phyloP scores from a whole-genome alignment of 306 rosid species.

The Acacia confusa region DNA sequence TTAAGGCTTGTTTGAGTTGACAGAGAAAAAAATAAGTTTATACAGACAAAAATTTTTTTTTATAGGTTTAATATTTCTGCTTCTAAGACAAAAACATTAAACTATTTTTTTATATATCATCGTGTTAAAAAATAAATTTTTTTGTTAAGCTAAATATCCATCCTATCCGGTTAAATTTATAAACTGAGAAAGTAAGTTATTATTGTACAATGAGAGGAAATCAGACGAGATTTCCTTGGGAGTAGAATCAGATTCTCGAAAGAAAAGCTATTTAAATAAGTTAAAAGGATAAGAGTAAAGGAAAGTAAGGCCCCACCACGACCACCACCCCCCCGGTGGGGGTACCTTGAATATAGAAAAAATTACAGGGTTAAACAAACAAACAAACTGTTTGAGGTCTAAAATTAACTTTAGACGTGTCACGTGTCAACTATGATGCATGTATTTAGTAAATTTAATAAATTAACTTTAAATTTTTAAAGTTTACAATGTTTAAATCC shows the following conservation, averaged over 20 bases:
- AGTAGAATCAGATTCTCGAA: slow-evolving; percentile 51
- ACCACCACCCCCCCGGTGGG: too few relatives aligned
- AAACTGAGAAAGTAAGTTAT: background rate
- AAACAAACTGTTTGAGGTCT: background rate
- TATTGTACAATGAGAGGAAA: background rate
- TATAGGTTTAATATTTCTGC: too few relatives aligned
- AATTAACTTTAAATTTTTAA: background rate
- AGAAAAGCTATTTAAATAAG: slow-evolving; percentile 17
- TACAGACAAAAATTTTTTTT: too few relatives aligned
- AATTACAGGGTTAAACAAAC: background rate
- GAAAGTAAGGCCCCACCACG: slow-evolving; percentile 35
- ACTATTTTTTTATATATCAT: too few relatives aligned
- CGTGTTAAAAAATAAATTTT: too few relatives aligned
- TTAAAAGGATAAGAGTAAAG: background rate
- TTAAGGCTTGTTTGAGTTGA: too few relatives aligned
- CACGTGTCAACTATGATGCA: background rate
- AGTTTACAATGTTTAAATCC: too few relatives aligned
- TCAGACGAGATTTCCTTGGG: slow-evolving; percentile 30
- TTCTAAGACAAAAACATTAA: too few relatives aligned
- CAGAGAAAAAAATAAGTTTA: too few relatives aligned
- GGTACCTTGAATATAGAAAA: too few relatives aligned
- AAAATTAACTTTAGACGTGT: background rate
- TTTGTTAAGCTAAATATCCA: too few relatives aligned
- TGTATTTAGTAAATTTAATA: too few relatives aligned
- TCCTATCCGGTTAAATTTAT: background rate